Evolutionary conservation across 768 basidiomycete species (phyloP), one percentile per base, ranked within the genome.

Genomic region (Collybia nuda): DNA sequence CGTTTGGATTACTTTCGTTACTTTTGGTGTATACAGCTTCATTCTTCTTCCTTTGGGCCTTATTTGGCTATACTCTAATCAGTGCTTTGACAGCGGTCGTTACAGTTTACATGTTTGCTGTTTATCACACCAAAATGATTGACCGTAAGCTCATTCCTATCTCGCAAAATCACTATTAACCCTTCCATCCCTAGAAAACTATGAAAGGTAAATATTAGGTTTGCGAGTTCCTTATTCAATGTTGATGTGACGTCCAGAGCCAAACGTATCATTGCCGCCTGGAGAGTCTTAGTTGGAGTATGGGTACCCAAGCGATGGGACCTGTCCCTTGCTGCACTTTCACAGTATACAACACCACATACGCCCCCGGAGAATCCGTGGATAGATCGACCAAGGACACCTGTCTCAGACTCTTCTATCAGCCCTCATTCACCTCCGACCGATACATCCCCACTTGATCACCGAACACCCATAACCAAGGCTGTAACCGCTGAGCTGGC

Each of bases 251-350:
- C 50, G n/a, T n/a, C 23, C 61, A 93, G 93, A 24, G 82, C 85
- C 43, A 96, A 94, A 68, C 90, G 89, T 37, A 79, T 96, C 42
- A 77, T 88, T 15, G 91, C 95, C 5, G 85, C 94, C n/a, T 99
- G 96, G 94, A 86, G 93, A 47, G 85, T 97, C n/a, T 80, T 99
- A 12, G 81, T 98, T 55, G 97, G 95, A 6, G 84, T 98, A 11
- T 98, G 97, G 97, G 79, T 80, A 0, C 94, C 95, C 5, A 85
- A 81, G 64, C 74, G 71, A 40, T 91, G 86, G 85, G 95, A 97
- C 56, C 73, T 95, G 39, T 81, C 90, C 4, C 65, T 89, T 21
- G 62, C 80, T n/a, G 83, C 88, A 2, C 77, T 96, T 44, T 75
- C 84, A 12, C 84, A 80, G 50, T 92, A 90, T 63, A 89, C 80